Base-by-base conservation (phyloP, 2,329 filamentous ascomycete species). In the Pezicula radicicola region DNA sequence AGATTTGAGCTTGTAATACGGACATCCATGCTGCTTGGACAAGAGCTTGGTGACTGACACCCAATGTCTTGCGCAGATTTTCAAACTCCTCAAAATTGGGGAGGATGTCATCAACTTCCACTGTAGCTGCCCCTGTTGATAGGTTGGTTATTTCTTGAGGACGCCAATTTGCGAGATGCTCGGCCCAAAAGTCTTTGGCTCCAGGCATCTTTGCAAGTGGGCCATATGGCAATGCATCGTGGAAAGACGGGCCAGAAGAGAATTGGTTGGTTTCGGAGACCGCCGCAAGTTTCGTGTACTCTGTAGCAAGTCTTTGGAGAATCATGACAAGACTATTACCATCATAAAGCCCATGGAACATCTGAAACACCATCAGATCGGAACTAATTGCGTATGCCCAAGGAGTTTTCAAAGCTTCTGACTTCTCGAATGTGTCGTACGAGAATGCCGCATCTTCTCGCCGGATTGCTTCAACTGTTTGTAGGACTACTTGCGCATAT, bases 341-440 rank as follows among this genome's bases (percentile, higher is more conserved):
- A 68, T 97, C 92, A 60, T 97, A 97, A 0, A 96, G 68, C 0
- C 81, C 91, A 65, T 97, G 92, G 69, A 96, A 96, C 1, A 95
- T 84, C 43, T 87, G 79, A 2, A 96, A 62, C 2, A 76, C 69
- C 30, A 96, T 68, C 0, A 75, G 42, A 7, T 28, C 36, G 8
- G 50, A 36, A 19, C 47, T 27, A 7, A 65, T 18, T 2, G 21
- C 42, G 35, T 67, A 49, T 12, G 25, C 52, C 46, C 58, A 66
- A 5, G 66, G 65, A 2, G 8, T 54, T 44, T 52, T 60, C 13
- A 68, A 43, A n/a, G 65, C 60, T 3, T 33, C 27, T 1, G 28
- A 45, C 48, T 67, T 66, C 12, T 64, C 57, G 25, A 59, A 48
- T 5, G 16, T 33, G 1, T 54, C 39, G 41, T 63, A 64, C 18